Evolutionary conservation across 139 green algal species (phyloP), one percentile per base, ranked within the genome.

Genomic region (Nannochloris sp.): DNA sequence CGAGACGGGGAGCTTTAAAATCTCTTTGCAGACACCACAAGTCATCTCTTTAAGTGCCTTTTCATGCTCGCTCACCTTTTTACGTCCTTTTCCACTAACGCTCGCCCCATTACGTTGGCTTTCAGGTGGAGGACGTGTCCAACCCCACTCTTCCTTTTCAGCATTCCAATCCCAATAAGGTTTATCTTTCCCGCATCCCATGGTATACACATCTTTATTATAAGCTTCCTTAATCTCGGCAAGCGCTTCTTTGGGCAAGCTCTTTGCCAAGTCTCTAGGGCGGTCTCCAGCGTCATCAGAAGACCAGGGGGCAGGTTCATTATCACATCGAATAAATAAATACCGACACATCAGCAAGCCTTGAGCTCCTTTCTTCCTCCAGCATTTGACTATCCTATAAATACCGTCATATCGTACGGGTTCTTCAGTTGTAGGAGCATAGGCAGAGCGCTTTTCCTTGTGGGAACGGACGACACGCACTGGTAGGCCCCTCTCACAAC

Each of bases 311-410:
- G 92, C 92, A 2, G 92, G 85, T 31, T 81, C 66, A 75, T 97
- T 97, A 83, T 97, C 92, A 72, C 84, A 92, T 46, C 92, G 84
- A 42, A 94, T 70, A 73, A 97, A 96, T 23, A 97, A 83, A 79
- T 97, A 97, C 54, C 92, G 81, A 82, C 88, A 93, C 55, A 95
- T 79, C 6, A 95, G 84, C 45, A 78, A 74, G 35, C 81, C 78
- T 67, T 92, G 81, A 31, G 61, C 67, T 46, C 92, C 92, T 27
- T 64, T 72, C 61, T 88, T 91, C 47, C 92, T 76, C 89, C 90
- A 97, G 76, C 76, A 91, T 62, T 81, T 77, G 45, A 88, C 82
- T 62, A 97, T 95, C 65, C 88, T 84, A 82, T 97, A 97, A 29
- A 96, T 73, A 35, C 92, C 92, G 68, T 97, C 92, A 70, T 97